phyloP scores from a whole-genome alignment of 73 alveolate genomes.

The Tetrahymena borealis region DNA sequence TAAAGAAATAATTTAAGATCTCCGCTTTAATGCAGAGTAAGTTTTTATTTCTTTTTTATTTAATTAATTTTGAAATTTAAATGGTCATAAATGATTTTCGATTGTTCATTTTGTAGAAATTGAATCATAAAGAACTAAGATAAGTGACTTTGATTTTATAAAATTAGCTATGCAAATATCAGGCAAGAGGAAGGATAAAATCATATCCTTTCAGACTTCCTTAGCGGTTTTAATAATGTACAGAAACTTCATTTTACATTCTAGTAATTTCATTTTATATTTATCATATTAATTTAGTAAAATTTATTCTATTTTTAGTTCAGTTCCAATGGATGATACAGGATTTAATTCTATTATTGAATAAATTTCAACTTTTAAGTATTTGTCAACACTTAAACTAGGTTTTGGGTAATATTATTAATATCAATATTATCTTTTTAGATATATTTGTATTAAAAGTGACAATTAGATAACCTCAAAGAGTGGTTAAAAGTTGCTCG shows the following conservation, averaged over 20 bases:
- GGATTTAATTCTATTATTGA: neutral
- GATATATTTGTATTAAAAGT: neutral
- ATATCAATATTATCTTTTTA: neutral
- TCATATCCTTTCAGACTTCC: neutral
- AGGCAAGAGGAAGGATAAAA: neutral
- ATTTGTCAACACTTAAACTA: neutral
- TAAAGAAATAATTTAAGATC: neutral
- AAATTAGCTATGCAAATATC: neutral
- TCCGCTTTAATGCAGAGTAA: neutral
- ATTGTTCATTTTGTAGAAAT: too few species aligned
- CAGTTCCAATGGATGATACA: neutral
- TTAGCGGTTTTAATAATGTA: neutral
- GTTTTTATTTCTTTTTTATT: too few species aligned
- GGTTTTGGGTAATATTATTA: neutral
- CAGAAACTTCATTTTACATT: neutral
- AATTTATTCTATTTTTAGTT: too few species aligned
- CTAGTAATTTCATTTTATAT: neutral
- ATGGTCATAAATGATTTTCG: too few species aligned
- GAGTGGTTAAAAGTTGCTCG: neutral
- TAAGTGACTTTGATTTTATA: too few species aligned
- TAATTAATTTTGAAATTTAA: neutral
- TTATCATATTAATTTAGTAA: neutral
- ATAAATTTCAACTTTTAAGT: neutral
- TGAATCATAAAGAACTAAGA: too few species aligned
- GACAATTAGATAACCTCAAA: neutral